These are phyloP conservation scores for Globisporangium splendens DNA, from an alignment of 352 stramenopile species.

Conservation along the genomic window DNA sequence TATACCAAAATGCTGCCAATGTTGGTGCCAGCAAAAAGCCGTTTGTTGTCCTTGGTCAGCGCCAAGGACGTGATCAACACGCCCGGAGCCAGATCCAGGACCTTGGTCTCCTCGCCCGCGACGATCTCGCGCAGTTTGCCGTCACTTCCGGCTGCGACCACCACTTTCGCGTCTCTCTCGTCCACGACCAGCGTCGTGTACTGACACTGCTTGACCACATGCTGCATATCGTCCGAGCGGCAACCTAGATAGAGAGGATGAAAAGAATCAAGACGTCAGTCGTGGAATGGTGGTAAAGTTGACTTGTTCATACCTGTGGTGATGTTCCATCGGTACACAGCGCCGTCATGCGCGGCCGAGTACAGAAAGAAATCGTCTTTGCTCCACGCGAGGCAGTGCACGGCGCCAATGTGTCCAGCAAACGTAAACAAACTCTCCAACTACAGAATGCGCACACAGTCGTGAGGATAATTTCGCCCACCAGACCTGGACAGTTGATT, in stretches of 20 bases:
- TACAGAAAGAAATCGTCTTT: constrained; percentile 73
- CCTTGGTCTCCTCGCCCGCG: constrained; percentile 51
- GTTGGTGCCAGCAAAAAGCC: constrained; percentile 66
- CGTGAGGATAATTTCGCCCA: too few relatives aligned
- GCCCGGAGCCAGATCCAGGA: constrained; percentile 38
- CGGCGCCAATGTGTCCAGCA: constrained; percentile 75
- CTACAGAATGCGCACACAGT: constrained; percentile 11
- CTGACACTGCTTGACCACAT: constrained; percentile 76
- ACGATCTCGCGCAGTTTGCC: constrained; percentile 64
- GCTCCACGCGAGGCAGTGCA: constrained; percentile 63
- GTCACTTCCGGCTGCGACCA: constrained; percentile 59
- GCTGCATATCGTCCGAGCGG: constrained; percentile 72
- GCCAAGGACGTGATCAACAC: constrained; percentile 47
- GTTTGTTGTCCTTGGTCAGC: constrained; percentile 55
- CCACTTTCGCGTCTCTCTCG: constrained; percentile 37
- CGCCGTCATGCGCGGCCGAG: constrained; percentile 74
- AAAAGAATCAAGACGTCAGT: not conserved
- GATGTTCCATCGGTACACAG: constrained; percentile 78
- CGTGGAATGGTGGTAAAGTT: too few relatives aligned
- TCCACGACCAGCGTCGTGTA: constrained; percentile 61
- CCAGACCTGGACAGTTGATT: too few relatives aligned
- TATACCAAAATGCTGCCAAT: constrained; percentile 63
- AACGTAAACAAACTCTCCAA: constrained; percentile 67
- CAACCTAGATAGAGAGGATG: constrained; percentile 17
- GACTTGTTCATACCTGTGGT: constrained; percentile 15